Evolutionary conservation across 495 filamentous ascomycete species (phyloP), one percentile per base, ranked within the genome.

Genomic region (Lineolata rhizophorae): DNA sequence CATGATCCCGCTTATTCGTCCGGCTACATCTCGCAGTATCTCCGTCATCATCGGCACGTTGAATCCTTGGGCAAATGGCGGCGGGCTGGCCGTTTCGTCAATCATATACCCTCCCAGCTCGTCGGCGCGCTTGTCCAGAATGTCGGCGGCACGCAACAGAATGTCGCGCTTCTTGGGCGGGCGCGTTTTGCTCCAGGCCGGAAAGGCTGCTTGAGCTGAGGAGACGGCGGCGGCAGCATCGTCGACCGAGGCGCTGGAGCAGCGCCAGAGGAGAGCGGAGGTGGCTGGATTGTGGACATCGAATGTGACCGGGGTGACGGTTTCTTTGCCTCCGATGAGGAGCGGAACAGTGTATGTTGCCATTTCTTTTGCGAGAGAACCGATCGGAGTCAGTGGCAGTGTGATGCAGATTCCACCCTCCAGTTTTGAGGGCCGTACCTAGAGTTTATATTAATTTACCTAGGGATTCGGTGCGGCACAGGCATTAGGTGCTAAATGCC

Each of bases 301-400:
- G 55, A 79, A 85, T 12, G 64, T 71, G 30, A 57, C 58, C 6
- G 62, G 44, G 16, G 66, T 65, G 29, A 57, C 55, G 32, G 67
- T 51, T 34, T 77, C 70, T 46, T 74, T 58, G 52, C 73, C 73
- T 39, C 72, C 67, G 55, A 85, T 76, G 33, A 73, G 60, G 42
- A 87, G 70, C 24, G 80, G 80, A 14, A 77, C 59, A 25, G 48
- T 47, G 36, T 45, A 46, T n/a, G n/a, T n/a, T n/a, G n/a, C n/a
- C n/a, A n/a, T n/a, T n/a, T n/a, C n/a, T n/a, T n/a, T n/a, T n/a
- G n/a, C n/a, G n/a, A n/a, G n/a, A n/a, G n/a, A n/a, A n/a, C n/a
- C n/a, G n/a, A n/a, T n/a, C n/a, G n/a, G n/a, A n/a, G n/a, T n/a
- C n/a, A n/a, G n/a, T n/a, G n/a, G n/a, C n/a, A n/a, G n/a, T n/a